Evolutionary conservation across 2,329 filamentous ascomycete genomes (phyloP), one percentile per base, ranked within the genome.

Genomic region (Raffaelea albimanens): DNA sequence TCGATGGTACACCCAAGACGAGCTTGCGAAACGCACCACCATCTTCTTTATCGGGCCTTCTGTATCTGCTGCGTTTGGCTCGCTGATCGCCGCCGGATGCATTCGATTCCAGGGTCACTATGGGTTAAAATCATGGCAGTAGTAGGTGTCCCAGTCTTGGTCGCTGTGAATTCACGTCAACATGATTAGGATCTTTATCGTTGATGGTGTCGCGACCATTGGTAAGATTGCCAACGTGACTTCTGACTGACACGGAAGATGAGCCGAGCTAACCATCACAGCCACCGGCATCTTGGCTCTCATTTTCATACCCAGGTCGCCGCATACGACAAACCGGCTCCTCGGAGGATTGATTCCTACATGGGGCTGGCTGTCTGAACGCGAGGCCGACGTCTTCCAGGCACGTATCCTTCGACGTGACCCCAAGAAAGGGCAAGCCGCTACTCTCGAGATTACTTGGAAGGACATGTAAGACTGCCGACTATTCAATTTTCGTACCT

Each of bases 1-100:
- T 46, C 71, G 67, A 41, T 78, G 77, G 57, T 79, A 79, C 62
- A 75, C 72, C 58, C 65, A 75, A 46, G 63, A 73, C 43, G 75
- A 80, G 58, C 65, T 80, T 5, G 62, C 43, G 5, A 45, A 39
- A 11, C 43, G 43, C 21, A 45, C 43, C n/a, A 34, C 43, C 36
- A 22, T 76, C 16, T 71, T 78, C 53, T 68, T 75, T 41, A 61
- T 78, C 19, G 75, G 73, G 7, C 74, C 78, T 50, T 78, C 76
- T 58, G 69, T 78, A 9, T 75, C 71, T 2, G 68, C 73, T 4
- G 71, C 73, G 2, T 39, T 34, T 3, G 43, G 43, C 4, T 45
- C 43, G 10, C 43, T 45, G 33, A 45, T 45, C 18, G 43, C 43
- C 3, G 43, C 43, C 14, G 43, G 43, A 4, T 25, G 39, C n/a